Base-by-base conservation (phyloP, 2,329 filamentous ascomycete species). In the Trichoderma breve region DNA sequence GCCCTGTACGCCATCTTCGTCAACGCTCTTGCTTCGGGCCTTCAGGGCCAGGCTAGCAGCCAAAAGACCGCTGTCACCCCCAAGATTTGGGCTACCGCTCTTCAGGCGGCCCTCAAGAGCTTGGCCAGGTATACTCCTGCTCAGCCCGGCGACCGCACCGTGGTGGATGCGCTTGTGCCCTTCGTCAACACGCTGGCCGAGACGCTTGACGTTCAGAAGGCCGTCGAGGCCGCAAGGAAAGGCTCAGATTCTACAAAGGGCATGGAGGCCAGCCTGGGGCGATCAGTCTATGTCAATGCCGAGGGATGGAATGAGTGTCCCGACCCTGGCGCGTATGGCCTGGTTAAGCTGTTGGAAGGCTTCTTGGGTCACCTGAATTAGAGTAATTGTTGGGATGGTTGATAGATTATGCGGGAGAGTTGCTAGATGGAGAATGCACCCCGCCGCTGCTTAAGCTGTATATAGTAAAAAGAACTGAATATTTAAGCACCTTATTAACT, bases 1-100 rank as follows among this genome's bases (percentile, higher is more conserved):
- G 91, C 91, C 15, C 86, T 93, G 61, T 93, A 92, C 79, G 89
- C 90, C 66, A 94, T 94, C 76, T 94, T 92, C 83, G 81, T 94
- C 62, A 93, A 93, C 76, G 89, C 92, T 0, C 84, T 94, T 3
- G 87, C 89, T 18, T 86, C 73, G 6, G 71, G 76, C 6, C 68
- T 75, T 6, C 73, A 73, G 34, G 39, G 39, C 11, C 67, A 66
- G 21, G 28, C 72, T 7, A 6, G 15, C 9, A 61, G 57, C 24
- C 51, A 65, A 4, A 60, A 65, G 62, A 51, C 67, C 6, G 18
- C 34, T 15, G 69, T 67, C 9, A 75, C 73, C 12, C 58, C 73
- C 3, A 53, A 72, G 24, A 64, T 73, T 80, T 74, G 80, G 83
- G 72, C 86, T 2, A 82, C 85, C 51, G 91, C 91, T 7, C 80